Percentiles rank a stretch among this genome's conserved stretches.
These are phyloP conservation scores for Cadophora sp. DNA, from an alignment of 2,329 filamentous ascomycete genomes.

Conservation along the genomic window DNA sequence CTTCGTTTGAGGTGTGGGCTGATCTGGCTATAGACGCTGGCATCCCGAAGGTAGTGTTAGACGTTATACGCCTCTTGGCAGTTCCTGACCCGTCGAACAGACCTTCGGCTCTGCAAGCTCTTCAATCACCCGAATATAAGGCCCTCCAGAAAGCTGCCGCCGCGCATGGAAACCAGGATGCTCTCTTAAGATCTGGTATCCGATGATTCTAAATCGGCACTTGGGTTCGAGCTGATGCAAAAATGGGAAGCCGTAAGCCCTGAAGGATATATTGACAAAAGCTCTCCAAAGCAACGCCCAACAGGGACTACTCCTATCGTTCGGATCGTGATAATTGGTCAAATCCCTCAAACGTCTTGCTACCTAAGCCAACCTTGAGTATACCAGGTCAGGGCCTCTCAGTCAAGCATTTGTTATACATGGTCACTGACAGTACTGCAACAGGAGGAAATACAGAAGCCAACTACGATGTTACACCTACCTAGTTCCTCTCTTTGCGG, in stretches of 20 bases:
- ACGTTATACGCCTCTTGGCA: constrained; percentile 30
- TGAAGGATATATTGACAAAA: not conserved
- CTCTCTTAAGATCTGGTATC: constrained; percentile 1
- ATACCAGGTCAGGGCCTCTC: not conserved
- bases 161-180: not conserved
- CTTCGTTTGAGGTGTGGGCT: constrained; percentile 31
- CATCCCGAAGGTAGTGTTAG: constrained; percentile 30
- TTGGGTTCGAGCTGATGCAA: not conserved
- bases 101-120: constrained; percentile 30
- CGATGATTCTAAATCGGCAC: not conserved
- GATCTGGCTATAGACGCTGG: constrained; percentile 28
- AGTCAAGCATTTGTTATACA: not conserved
- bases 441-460: not conserved
- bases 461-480: too few species aligned
- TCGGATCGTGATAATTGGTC: not conserved
- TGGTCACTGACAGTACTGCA: not conserved
- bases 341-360: not conserved
- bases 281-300: not conserved
- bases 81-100: constrained; percentile 29
- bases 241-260: not conserved
- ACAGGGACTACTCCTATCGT: not conserved
- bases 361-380: not conserved
- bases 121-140: constrained; percentile 26
- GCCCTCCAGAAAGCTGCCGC: constrained; percentile 8
- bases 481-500: too few species aligned